Conservation (phyloP, 352 stramenopile species). For the Peronospora belbahrii region DNA sequence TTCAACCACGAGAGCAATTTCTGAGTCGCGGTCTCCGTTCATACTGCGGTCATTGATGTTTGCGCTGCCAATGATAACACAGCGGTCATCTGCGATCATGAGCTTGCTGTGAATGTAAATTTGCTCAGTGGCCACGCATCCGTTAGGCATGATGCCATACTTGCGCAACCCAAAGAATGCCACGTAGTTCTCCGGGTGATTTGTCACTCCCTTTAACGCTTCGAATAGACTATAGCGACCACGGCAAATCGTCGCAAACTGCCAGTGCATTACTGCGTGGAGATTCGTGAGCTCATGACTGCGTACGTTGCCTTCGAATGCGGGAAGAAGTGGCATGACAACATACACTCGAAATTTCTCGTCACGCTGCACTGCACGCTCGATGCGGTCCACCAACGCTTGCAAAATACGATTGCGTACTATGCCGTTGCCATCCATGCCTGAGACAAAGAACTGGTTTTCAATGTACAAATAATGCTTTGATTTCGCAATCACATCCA, state of each 20-base stretch:
- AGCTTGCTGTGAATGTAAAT: slow-evolving; percentile 92
- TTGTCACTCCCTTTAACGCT: slow-evolving; percentile 51
- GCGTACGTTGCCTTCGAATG: slow-evolving; percentile 79
- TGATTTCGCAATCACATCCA: slow-evolving; percentile 71
- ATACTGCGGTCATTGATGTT: slow-evolving; percentile 96
- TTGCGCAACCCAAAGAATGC: slow-evolving; percentile 81
- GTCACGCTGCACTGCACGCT: slow-evolving; percentile 58
- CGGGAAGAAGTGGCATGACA: slow-evolving; percentile 77
- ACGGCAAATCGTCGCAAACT: slow-evolving; percentile 81
- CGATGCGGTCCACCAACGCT: slow-evolving; percentile 76
- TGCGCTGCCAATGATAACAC: slow-evolving; percentile 87
- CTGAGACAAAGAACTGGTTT: slow-evolving; percentile 90
- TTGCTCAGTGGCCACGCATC: slow-evolving; percentile 74
- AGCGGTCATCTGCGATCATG: slow-evolving; percentile 86
- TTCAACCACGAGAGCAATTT: slow-evolving; percentile 81
- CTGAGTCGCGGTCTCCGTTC: slow-evolving; percentile 85
- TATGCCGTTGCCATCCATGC: slow-evolving; percentile 65
- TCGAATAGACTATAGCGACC: slow-evolving; percentile 75
- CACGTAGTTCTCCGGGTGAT: slow-evolving; percentile 67
- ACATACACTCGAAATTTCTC: slow-evolving; percentile 80
- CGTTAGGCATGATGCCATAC: slow-evolving; percentile 75
- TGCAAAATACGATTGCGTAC: slow-evolving; percentile 79
- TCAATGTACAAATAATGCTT: slow-evolving; percentile 90
- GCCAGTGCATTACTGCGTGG: slow-evolving; percentile 86
- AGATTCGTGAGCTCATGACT: slow-evolving; percentile 80